Conservation (phyloP, 805 yeast genomes). For the Wickerhamiella brachini region DNA sequence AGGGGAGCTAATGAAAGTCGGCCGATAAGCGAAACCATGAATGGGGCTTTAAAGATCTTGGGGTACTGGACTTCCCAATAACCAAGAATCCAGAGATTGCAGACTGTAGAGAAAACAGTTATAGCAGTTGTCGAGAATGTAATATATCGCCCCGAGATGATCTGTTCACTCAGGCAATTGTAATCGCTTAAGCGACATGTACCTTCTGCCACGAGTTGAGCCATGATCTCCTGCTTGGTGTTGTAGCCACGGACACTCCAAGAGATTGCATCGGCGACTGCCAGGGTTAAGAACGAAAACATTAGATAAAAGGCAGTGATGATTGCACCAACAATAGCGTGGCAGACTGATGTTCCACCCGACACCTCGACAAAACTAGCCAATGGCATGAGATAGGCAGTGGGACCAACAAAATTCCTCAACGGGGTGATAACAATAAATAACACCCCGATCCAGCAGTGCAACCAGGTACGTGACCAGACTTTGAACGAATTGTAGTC, state of each 20-base stretch:
- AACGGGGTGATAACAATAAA: conserved; percentile 8
- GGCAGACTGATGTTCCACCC: conserved; percentile 15
- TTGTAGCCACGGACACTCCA: conserved; percentile 17
- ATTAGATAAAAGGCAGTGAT: conserved; percentile 1
- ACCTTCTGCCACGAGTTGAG: conserved; percentile 12
- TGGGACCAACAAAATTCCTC: conserved; percentile 13
- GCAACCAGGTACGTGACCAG: conserved; percentile 17
- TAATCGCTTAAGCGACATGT: conserved; percentile 11
- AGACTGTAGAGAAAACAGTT: conserved; percentile 16
- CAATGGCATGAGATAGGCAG: conserved; percentile 14
- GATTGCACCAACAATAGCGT: conserved; percentile 8
- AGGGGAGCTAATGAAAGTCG: conserved; percentile 15
- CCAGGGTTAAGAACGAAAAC: conserved; percentile 11
- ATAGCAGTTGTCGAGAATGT: conserved; percentile 13
- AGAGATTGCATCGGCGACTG: conserved; percentile 18
- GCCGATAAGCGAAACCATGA: conserved; percentile 17
- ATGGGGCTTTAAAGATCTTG: conserved; percentile 15
- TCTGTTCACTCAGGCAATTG: conserved; percentile 11
- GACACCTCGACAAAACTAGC: conserved; percentile 11
- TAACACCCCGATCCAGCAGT: conserved; percentile 11
- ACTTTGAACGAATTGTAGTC: conserved; percentile 14
- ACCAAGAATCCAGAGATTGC: conserved; percentile 13
- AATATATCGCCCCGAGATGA: conserved; percentile 17
- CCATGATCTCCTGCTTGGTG: conserved; percentile 6
- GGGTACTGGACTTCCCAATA: conserved; percentile 8